Evolutionary conservation across 2,329 filamentous ascomycete species (phyloP), one percentile per base, ranked within the genome.

Genomic region (Mollisiaceae sp.): DNA sequence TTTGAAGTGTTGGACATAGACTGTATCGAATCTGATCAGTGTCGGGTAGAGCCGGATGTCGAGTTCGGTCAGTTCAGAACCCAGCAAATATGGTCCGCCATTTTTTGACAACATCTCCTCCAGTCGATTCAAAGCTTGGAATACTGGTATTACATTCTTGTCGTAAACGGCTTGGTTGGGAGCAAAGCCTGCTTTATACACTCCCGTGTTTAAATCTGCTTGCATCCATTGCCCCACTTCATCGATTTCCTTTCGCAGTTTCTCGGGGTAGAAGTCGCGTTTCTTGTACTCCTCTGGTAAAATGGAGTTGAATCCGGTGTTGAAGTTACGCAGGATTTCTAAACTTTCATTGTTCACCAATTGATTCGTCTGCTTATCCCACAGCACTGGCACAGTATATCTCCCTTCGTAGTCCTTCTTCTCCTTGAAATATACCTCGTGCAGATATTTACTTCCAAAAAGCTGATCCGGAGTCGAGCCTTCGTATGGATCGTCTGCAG

Each of bases 81-180:
- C 93, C 65, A 95, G 92, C 75, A 91, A 90, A 75, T 86, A 97
- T 22, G 65, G 67, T 12, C 67, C 66, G 4, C 63, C 63, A 45
- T 64, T 67, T 43, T 70, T 62, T 8, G 81, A 77, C 4, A 97
- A 83, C 72, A 93, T 87, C 63, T 82, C 78, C 80, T 97, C 93
- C 6, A 91, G 85, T 41, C 85, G 83, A 79, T 96, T 91, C 14
- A 97, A 86, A 0, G 89, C 89, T 67, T 86, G 82, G 77, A 97
- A 97, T 5, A 97, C 85, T 0, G 84, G 77, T 0, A 75, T 64
- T 4, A 96, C 87, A 73, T 91, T 90, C 65, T 85, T 83, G 73
- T 95, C 90, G 77, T 97, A 97, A 1, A 91, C 91, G 69, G 88
- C 86, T 78, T 94, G 90, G 1, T 90, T 90, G 2, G 88, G 92